Conservation (phyloP, 345 rosid species). For the Excoecaria agallocha region DNA sequence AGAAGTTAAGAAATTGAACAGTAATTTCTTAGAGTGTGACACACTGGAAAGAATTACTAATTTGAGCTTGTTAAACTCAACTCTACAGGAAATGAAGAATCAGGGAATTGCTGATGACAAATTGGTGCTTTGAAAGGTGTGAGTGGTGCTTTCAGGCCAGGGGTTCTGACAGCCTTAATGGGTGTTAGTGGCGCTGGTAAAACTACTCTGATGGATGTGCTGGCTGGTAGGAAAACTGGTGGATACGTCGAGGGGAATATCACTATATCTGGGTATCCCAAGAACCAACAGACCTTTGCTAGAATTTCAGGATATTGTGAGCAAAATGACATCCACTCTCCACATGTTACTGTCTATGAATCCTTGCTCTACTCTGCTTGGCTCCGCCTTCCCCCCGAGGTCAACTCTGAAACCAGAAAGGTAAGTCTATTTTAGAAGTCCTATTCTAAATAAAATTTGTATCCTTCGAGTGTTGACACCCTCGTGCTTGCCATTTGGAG, state of each 20-base stretch:
- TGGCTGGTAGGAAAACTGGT: slow-evolving; percentile 84
- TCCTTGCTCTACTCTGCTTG: slow-evolving; percentile 76
- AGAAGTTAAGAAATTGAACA: not conserved
- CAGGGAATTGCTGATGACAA: slow-evolving; percentile 57
- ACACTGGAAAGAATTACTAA: not conserved
- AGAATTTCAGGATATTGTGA: slow-evolving; percentile 81
- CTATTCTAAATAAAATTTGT: not conserved
- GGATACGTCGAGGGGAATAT: slow-evolving; percentile 71
- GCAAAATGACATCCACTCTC: slow-evolving; percentile 79
- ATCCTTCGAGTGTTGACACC: too few relatives aligned
- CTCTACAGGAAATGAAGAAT: slow-evolving; percentile 48
- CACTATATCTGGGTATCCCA: slow-evolving; percentile 64
- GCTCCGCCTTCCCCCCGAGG: slow-evolving; percentile 57
- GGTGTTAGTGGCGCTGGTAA: slow-evolving; percentile 86
- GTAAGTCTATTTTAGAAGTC: slow-evolving; percentile 16
- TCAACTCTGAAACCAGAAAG: slow-evolving; percentile 49
- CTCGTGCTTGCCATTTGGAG: not conserved
- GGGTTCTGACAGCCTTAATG: slow-evolving; percentile 79
- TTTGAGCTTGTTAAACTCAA: slow-evolving; percentile 5
- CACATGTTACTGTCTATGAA: slow-evolving; percentile 71
- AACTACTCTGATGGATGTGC: slow-evolving; percentile 88
- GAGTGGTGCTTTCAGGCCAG: slow-evolving; percentile 82
- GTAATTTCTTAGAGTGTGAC: not conserved
- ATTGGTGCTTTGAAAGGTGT: slow-evolving; percentile 67
- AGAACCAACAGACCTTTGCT: slow-evolving; percentile 80